A percentile compares a stretch with the other conserved stretches of the same genome.
Evolutionary conservation across 441 rosid species (phyloP).

Genomic region (Melianthus villosus): DNA sequence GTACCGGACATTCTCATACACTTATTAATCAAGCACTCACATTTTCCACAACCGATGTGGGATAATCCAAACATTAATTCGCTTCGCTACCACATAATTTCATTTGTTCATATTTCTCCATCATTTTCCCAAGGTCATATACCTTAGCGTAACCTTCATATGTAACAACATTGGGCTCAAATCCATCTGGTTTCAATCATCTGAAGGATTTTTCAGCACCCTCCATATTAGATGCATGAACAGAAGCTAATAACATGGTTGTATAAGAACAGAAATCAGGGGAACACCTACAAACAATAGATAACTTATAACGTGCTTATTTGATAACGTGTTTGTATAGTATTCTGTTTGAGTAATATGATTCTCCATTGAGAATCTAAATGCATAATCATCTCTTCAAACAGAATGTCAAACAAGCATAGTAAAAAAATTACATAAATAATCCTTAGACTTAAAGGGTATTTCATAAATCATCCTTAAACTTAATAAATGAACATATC

Average conservation of each 20-base stretch:
- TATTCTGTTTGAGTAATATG: no score
- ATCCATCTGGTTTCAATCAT: constrained; percentile 53
- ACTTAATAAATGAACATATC: no score
- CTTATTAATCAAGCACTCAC: no score
- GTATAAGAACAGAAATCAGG: constrained; percentile 84
- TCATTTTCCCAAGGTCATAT: constrained; percentile 50
- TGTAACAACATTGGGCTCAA: constrained; percentile 53
- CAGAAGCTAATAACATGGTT: constrained; percentile 87
- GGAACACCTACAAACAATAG: constrained; percentile 27
- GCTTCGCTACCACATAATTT: constrained; percentile 35
- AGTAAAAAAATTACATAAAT: no score
- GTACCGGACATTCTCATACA: no score
- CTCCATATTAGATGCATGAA: constrained; percentile 69
- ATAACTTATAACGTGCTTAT: neutral
- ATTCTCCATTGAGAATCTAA: no score
- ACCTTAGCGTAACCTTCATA: constrained; percentile 75
- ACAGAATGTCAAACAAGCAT: no score
- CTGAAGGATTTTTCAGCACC: constrained; percentile 74
- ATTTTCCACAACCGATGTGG: no score
- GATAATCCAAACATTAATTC: constrained; percentile 25
- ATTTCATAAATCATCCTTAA: no score
- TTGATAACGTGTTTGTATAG: no score
- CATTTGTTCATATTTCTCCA: constrained; percentile 61
- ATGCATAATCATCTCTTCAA: no score
- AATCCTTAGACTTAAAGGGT: no score